These are phyloP conservation scores for Tephrocybe sp. DNA, from an alignment of 768 basidiomycete species.

Conservation along the genomic window DNA sequence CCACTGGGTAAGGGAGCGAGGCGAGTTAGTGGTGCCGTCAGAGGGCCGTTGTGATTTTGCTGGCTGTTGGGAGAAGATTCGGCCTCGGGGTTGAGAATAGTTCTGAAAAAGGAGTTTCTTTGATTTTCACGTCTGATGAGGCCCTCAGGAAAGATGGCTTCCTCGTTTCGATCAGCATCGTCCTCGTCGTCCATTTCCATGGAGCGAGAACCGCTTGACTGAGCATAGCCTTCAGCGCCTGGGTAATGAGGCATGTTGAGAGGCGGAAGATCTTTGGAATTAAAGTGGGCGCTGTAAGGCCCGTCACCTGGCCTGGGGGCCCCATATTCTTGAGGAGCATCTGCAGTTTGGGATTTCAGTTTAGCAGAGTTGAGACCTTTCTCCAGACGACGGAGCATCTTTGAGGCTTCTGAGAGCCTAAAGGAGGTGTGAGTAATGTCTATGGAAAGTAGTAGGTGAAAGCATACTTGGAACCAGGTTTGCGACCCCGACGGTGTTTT, in stretches of 20 bases:
- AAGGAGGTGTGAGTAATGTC: constrained; percentile 2
- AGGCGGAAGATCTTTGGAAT: constrained; percentile 46
- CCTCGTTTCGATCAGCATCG: constrained; percentile 57
- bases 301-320: constrained; percentile 26
- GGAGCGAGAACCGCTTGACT: constrained; percentile 35
- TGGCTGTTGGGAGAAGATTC: constrained; percentile 35
- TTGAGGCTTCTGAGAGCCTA: constrained; percentile 85
- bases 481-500: constrained; percentile 85
- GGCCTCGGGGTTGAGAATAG: constrained; percentile 72
- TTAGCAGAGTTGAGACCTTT: constrained; percentile 79
- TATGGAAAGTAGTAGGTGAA: constrained; percentile 10
- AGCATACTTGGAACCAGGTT: constrained; percentile 83
- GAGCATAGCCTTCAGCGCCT: constrained; percentile 30
- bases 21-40: constrained; percentile 36
- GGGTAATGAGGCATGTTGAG: constrained; percentile 39
- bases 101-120: constrained; percentile 78
- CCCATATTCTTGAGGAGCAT: constrained; percentile 27
- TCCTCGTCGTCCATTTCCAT: constrained; percentile 62
- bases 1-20: constrained; percentile 34
- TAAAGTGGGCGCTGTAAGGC: constrained; percentile 34
- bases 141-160: constrained; percentile 69
- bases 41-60: constrained; percentile 34
- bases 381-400: constrained; percentile 84
- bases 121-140: constrained; percentile 70
- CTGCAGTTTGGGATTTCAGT: constrained; percentile 56